Conservation (phyloP, 352 stramenopile genomes). For the Globisporangium perplexum region DNA sequence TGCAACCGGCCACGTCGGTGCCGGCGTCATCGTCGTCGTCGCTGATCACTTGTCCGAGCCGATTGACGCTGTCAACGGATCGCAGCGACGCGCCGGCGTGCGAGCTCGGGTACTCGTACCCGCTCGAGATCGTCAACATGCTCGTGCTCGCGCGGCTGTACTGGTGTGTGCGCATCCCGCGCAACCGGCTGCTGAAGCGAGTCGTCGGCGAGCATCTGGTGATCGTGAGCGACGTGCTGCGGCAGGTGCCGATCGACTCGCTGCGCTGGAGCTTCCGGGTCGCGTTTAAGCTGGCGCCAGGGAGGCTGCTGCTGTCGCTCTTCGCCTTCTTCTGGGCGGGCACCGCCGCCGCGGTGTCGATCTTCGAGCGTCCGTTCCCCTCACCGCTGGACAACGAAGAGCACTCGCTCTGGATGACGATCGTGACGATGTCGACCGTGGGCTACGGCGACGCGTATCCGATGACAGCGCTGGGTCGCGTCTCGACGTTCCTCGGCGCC, state of each 20-base stretch:
- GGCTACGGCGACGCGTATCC: slow-evolving; percentile 58
- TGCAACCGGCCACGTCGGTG: too few species aligned
- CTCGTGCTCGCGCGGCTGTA: slow-evolving; percentile 52
- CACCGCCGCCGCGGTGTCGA: slow-evolving; percentile 42
- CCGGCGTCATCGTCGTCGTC: slow-evolving; percentile 6
- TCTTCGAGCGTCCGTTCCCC: slow-evolving; percentile 55
- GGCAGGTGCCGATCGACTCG: slow-evolving; percentile 32
- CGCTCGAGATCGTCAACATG: slow-evolving; percentile 60
- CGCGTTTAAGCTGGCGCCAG: slow-evolving; percentile 33
- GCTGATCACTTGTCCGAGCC: slow-evolving; percentile 15
- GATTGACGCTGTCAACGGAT: slow-evolving; percentile 16
- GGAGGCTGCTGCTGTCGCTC: slow-evolving; percentile 30
- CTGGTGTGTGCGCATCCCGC: slow-evolving; percentile 47
- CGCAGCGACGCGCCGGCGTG: slow-evolving; percentile 17
- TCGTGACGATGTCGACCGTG: slow-evolving; percentile 57
- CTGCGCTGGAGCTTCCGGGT: slow-evolving; percentile 54
- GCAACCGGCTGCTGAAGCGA: slow-evolving; percentile 38
- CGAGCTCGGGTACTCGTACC: slow-evolving; percentile 42
- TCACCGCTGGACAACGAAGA: slow-evolving; percentile 50
- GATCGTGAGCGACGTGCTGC: slow-evolving; percentile 17
- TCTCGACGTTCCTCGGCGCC: slow-evolving; percentile 40
- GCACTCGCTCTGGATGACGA: slow-evolving; percentile 55
- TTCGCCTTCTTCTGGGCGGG: slow-evolving; percentile 44
- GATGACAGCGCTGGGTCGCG: slow-evolving; percentile 36
- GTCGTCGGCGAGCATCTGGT: slow-evolving; percentile 25